Conservation (phyloP, 768 basidiomycete genomes). For the Boletus sensibilis region DNA sequence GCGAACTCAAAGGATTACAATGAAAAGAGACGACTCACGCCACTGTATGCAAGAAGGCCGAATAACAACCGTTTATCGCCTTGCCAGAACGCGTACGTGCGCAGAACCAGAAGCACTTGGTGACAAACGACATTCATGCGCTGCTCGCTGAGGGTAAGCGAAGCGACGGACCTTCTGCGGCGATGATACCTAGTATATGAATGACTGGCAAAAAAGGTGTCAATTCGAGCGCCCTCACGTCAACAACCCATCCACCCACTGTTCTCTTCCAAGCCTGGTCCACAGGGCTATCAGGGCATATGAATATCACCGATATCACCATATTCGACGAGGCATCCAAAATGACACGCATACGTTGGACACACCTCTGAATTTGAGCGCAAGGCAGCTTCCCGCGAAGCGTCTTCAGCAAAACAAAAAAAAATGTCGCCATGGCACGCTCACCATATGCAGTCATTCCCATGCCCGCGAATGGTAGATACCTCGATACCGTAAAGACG, state of each 20-base stretch:
- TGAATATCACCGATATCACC: neutral
- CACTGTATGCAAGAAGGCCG: constrained; percentile 11
- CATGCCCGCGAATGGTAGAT: constrained; percentile 17
- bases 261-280: neutral
- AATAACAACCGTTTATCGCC: constrained; percentile 9
- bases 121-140: neutral
- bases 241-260: constrained; percentile 3
- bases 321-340: neutral
- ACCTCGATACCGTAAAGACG: constrained; percentile 20
- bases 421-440: neutral
- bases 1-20: neutral
- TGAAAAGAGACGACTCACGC: constrained; percentile 2
- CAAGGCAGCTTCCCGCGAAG: constrained; percentile 1
- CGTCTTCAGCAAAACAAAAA: neutral
- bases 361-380: constrained; percentile 9
- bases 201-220: constrained; percentile 4
- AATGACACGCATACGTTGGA: neutral
- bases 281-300: neutral
- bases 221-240: neutral
- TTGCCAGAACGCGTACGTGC: constrained; percentile 24
- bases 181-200: constrained; percentile 5
- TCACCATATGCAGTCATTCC: constrained; percentile 15
- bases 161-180: constrained; percentile 7
- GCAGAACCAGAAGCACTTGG: constrained; percentile 17
- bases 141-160: neutral